A percentile compares a stretch with the other conserved stretches of the same genome.
Conservation (phyloP, 345 rosid species). For the Geranium brycei region DNA sequence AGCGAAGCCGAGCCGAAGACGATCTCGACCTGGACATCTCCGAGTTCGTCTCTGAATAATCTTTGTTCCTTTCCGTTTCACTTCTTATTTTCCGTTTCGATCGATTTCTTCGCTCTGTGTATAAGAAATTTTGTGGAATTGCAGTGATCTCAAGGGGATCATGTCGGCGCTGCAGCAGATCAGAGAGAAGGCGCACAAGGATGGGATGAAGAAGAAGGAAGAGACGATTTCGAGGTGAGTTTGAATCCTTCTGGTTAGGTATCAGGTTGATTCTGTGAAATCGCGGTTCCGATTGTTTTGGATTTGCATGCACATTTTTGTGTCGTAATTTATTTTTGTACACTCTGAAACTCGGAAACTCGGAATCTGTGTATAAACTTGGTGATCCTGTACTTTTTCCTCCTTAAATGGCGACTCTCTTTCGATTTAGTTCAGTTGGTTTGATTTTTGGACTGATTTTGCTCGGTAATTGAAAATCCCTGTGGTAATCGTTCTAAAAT, state of each 20-base stretch:
- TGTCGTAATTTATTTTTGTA: background rate
- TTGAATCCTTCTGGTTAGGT: background rate
- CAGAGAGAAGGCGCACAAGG: slow-evolving; percentile 62
- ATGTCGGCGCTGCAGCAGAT: slow-evolving; percentile 75
- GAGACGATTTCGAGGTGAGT: slow-evolving; percentile 69
- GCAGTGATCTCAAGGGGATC: slow-evolving; percentile 71
- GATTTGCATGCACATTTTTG: background rate
- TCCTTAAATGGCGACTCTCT: background rate
- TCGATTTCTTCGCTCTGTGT: background rate
- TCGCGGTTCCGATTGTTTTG: background rate
- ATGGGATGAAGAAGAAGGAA: slow-evolving; percentile 73
- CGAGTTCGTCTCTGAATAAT: background rate
- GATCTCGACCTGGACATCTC: background rate
- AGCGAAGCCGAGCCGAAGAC: background rate
- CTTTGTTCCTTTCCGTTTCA: background rate
- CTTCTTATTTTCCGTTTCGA: background rate
- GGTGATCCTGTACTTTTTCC: background rate
- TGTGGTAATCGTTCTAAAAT: background rate
- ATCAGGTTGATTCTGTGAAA: background rate
- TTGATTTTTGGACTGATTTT: background rate
- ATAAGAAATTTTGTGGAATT: background rate
- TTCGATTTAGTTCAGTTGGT: background rate
- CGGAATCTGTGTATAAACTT: background rate
- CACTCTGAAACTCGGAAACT: no score
- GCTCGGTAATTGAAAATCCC: background rate